Evolutionary conservation across 805 yeast genomes (phyloP).

Genomic region (Candida sanyiensis): DNA sequence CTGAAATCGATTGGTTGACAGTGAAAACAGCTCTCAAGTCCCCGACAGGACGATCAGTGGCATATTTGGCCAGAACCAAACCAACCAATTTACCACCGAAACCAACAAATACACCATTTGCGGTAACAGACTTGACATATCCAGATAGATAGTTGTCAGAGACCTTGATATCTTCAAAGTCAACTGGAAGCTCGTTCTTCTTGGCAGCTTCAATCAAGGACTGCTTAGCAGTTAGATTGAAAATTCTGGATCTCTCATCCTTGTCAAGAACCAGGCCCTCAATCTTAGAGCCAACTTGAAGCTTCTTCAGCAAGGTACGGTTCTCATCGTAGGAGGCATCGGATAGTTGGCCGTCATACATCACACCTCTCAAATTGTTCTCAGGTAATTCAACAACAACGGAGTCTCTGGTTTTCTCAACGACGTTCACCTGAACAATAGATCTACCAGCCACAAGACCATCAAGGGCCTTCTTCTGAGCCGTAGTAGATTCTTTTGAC

Average conservation of each 20-base stretch:
- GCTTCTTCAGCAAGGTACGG: conserved; percentile 56
- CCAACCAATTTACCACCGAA: conserved; percentile 82
- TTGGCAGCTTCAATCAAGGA: conserved; percentile 63
- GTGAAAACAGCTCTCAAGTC: conserved; percentile 51
- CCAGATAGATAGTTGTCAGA: conserved; percentile 55
- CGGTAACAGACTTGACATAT: conserved; percentile 71
- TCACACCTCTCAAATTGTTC: conserved; percentile 57
- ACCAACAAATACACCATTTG: conserved; percentile 74
- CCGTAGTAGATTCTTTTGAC: conserved; percentile 42
- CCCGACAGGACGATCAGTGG: conserved; percentile 46
- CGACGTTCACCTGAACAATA: conserved; percentile 51
- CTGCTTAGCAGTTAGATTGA: conserved; percentile 58
- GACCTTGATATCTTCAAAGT: conserved; percentile 51
- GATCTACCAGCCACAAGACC: conserved; percentile 56
- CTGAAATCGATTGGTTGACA: conserved; percentile 65
- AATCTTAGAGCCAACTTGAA: conserved; percentile 54
- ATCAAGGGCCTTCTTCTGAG: conserved; percentile 42
- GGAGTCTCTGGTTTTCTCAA: conserved; percentile 72
- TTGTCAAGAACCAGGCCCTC: conserved; percentile 64
- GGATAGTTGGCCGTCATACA: conserved; percentile 67
- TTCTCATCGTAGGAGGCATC: conserved; percentile 73
- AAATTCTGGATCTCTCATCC: conserved; percentile 53
- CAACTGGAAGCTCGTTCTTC: conserved; percentile 45
- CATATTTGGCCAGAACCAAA: conserved; percentile 69
- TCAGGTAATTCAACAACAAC: conserved; percentile 52